A percentile compares a stretch with the other conserved stretches of the same genome.
These are phyloP conservation scores for Citropsis articulata DNA, from an alignment of 345 rosid genomes.

Conservation along the genomic window DNA sequence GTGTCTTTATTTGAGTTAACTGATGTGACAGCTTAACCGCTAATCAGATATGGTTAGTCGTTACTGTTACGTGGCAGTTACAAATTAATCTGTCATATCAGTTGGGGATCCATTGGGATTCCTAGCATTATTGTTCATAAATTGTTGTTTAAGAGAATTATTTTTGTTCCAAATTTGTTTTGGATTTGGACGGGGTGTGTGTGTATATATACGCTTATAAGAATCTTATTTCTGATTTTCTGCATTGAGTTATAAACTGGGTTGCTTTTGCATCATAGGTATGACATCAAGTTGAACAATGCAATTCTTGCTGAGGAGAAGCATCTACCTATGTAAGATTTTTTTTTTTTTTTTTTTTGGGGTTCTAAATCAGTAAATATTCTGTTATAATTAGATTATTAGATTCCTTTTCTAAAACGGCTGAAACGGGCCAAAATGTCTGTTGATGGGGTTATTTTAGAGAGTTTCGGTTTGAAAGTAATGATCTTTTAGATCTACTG, in stretches of 20 bases:
- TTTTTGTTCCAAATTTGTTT: not conserved
- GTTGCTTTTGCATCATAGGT: slow-evolving; percentile 41
- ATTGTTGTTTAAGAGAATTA: not conserved
- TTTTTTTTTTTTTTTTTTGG: not conserved
- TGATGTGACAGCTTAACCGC: no score
- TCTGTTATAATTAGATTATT: not conserved
- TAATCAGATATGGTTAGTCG: no score
- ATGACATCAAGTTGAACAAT: slow-evolving; percentile 77
- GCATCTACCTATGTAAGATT: slow-evolving; percentile 79
- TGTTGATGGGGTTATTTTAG: not conserved
- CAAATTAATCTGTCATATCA: no score
- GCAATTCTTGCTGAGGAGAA: slow-evolving; percentile 97
- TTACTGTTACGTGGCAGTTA: no score
- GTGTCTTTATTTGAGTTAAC: no score
- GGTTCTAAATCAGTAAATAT: not conserved
- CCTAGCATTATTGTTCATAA: not conserved
- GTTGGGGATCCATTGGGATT: no score
- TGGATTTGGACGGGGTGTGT: no score
- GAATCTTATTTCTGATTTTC: not conserved
- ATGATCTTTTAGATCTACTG: not conserved
- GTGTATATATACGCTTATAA: no score
- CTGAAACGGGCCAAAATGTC: not conserved
- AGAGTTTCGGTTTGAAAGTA: not conserved
- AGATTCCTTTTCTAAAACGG: not conserved
- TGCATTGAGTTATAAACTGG: not conserved